These are phyloP conservation scores for Trametopsis cervina DNA, from an alignment of 768 basidiomycete genomes.

Conservation along the genomic window DNA sequence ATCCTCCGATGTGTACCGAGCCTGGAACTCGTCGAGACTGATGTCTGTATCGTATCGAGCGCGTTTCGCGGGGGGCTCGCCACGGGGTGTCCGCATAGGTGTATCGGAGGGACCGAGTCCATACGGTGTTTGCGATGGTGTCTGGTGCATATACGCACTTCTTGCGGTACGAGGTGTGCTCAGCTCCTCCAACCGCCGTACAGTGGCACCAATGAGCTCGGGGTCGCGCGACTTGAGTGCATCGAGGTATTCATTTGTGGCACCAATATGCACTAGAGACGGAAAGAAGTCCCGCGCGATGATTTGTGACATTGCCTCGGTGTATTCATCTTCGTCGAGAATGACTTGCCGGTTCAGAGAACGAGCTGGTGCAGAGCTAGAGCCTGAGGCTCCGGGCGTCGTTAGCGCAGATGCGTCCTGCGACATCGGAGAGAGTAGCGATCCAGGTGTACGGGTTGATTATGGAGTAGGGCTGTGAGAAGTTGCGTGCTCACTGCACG, in stretches of 20 bases:
- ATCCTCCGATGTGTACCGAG: conserved; percentile 92
- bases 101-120: conserved; percentile 56
- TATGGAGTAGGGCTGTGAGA: background rate
- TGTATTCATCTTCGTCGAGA: conserved; percentile 93
- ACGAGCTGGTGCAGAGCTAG: conserved; percentile 24
- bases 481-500: too few species aligned
- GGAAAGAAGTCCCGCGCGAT: conserved; percentile 99
- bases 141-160: conserved; percentile 26
- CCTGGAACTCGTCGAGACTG: conserved; percentile 83
- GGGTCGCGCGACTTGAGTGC: conserved; percentile 75
- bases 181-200: conserved; percentile 63
- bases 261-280: conserved; percentile 81
- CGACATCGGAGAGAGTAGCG: background rate
- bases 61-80: conserved; percentile 46
- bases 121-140: conserved; percentile 64
- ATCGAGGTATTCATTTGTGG: conserved; percentile 80
- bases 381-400: conserved; percentile 23
- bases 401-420: conserved; percentile 24
- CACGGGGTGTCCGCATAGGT: conserved; percentile 39
- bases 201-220: conserved; percentile 66
- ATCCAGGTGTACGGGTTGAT: background rate
- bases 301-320: conserved; percentile 80
- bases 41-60: conserved; percentile 52
- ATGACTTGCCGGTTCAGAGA: conserved; percentile 70
- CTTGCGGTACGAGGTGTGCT: conserved; percentile 42